Conservation (phyloP, 2,329 filamentous ascomycete genomes). For the Sporothrix dimorphospora region DNA sequence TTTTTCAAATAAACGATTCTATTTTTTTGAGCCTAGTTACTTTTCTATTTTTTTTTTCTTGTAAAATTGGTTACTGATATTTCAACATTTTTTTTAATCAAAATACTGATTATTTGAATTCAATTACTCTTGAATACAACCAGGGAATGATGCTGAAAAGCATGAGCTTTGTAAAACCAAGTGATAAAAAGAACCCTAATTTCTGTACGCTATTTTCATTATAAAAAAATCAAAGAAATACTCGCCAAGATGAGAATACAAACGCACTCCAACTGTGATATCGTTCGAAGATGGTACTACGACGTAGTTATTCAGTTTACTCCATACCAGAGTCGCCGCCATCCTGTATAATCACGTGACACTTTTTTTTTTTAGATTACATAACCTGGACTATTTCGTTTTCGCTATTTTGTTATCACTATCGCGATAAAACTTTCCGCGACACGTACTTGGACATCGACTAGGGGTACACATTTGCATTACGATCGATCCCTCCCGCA, state of each 20-base stretch:
- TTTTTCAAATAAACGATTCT: neutral
- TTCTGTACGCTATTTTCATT: neutral
- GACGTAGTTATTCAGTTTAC: too few relatives aligned
- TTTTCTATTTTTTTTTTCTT: conserved; percentile 4
- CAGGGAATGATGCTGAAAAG: too few relatives aligned
- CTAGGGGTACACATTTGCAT: neutral
- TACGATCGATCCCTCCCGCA: neutral
- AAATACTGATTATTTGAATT: too few relatives aligned
- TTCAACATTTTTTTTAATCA: too few relatives aligned
- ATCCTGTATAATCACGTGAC: neutral
- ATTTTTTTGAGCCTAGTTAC: neutral
- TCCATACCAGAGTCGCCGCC: too few relatives aligned
- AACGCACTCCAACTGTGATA: neutral
- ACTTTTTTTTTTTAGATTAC: neutral
- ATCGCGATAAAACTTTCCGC: conserved; percentile 26
- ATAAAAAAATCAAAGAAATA: neutral
- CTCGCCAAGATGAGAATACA: neutral
- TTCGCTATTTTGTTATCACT: neutral
- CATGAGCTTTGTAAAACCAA: too few relatives aligned
- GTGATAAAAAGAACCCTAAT: too few relatives aligned
- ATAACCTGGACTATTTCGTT: neutral
- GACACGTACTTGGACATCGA: neutral
- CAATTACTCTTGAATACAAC: too few relatives aligned
- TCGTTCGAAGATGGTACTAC: neutral
- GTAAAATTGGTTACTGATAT: neutral